Evolutionary conservation across 2,329 filamentous ascomycete species (phyloP).

Genomic region (Xylariales sp.): DNA sequence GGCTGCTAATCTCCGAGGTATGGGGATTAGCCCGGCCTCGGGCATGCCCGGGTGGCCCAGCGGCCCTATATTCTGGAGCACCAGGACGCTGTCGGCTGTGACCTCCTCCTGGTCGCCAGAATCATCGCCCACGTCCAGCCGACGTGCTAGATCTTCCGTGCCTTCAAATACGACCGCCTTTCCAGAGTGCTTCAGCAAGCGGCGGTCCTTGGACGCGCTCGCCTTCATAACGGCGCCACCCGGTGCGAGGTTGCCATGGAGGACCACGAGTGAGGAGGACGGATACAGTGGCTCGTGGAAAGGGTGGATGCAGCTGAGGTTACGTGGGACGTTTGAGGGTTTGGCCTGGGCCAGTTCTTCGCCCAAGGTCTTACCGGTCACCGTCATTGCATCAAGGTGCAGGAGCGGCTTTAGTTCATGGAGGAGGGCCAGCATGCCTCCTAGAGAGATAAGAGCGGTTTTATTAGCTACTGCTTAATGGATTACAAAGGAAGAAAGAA

Average conservation of each 20-base stretch:
- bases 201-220: constrained; percentile 75
- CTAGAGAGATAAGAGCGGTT: no score
- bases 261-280: constrained; percentile 75
- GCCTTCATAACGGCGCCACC: constrained; percentile 86
- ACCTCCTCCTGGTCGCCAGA: no score
- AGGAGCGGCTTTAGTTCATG: constrained; percentile 74
- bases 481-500: no score
- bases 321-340: constrained; percentile 25
- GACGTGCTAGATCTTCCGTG: constrained; percentile 68
- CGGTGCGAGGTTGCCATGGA: constrained; percentile 79
- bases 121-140: constrained; percentile 47
- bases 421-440: constrained; percentile 78
- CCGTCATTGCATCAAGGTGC: constrained; percentile 70
- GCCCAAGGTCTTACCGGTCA: constrained; percentile 80
- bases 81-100: constrained; percentile 55
- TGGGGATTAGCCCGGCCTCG: constrained; percentile 63
- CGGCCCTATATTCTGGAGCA: constrained; percentile 85
- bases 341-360: constrained; percentile 72
- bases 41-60: constrained; percentile 93
- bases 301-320: constrained; percentile 62
- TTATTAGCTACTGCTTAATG: no score
- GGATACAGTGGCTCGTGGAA: constrained; percentile 63
- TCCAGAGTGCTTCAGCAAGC: constrained; percentile 40
- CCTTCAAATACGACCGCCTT: constrained; percentile 64
- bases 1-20: constrained; percentile 73